These are phyloP conservation scores for Carex littledalei DNA, from an alignment of 176 grass and related monocot genomes.

Conservation along the genomic window DNA sequence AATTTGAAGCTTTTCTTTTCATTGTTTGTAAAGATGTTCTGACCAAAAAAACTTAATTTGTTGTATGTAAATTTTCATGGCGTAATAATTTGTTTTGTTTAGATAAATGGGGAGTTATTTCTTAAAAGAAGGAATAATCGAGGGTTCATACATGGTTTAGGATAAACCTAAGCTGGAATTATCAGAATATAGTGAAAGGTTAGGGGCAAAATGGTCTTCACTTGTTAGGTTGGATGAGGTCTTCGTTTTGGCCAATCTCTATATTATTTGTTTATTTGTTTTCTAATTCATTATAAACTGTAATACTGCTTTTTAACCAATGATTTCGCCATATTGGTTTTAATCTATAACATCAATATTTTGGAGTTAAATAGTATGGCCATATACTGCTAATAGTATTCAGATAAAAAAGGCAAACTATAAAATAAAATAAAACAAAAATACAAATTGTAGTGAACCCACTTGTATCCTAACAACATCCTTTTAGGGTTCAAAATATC, in stretches of 20 bases:
- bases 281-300: not conserved
- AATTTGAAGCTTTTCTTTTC: not conserved
- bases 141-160: slow-evolving; percentile 7
- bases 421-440: not conserved
- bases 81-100: not conserved
- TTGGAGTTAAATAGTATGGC: not conserved
- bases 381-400: not conserved
- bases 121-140: not conserved
- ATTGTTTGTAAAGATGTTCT: not conserved
- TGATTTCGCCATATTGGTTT: not conserved
- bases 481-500: not conserved
- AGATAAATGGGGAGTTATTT: not conserved
- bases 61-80: not conserved
- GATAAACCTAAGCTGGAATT: not conserved
- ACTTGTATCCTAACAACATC: not conserved
- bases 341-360: not conserved
- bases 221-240: not conserved
- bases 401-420: not conserved
- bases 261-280: slow-evolving; percentile 1
- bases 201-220: not conserved
- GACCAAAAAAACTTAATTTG: not conserved
- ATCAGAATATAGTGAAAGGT: not conserved
- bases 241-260: not conserved
- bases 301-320: not conserved
- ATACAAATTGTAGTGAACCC: not conserved